Evolutionary conservation across 1,139 yeast species (phyloP).

Genomic region (Suhomyces chickasaworum): DNA sequence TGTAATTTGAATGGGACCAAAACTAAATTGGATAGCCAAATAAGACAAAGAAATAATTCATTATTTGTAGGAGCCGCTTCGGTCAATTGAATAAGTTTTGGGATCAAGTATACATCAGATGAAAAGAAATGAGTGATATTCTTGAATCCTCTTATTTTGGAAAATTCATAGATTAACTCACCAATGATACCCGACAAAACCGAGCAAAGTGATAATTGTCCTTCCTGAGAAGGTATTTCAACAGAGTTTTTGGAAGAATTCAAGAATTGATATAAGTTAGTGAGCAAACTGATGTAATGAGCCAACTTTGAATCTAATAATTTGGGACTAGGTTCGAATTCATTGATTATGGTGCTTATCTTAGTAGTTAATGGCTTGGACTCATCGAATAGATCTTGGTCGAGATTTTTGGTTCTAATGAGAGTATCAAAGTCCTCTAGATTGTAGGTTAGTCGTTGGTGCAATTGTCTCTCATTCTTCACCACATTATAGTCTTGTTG

Average conservation of each 20-base stretch:
- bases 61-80: constrained; percentile 45
- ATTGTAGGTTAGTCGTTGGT: constrained; percentile 14
- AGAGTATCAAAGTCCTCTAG: constrained; percentile 3
- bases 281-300: constrained; percentile 31
- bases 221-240: background rate
- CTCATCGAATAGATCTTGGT: constrained; percentile 14
- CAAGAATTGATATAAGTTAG: constrained; percentile 29
- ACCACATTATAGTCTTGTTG: constrained; percentile 20
- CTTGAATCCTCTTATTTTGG: constrained; percentile 70
- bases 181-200: constrained; percentile 14
- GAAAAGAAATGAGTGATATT: constrained; percentile 58
- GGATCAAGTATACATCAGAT: constrained; percentile 57
- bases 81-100: constrained; percentile 32
- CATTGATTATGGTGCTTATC: constrained; percentile 26
- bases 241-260: background rate
- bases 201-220: background rate
- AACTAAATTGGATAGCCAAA: constrained; percentile 73
- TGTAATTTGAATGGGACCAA: constrained; percentile 70
- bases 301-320: constrained; percentile 47
- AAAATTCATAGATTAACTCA: constrained; percentile 54
- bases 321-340: constrained; percentile 60
- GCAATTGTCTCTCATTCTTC: constrained; percentile 24
- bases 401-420: constrained; percentile 4
- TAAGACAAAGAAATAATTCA: constrained; percentile 56
- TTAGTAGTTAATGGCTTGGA: constrained; percentile 12